Base-by-base conservation (phyloP, 225 moss, liverwort and hornwort genomes). In the Polytrichum formosum region DNA sequence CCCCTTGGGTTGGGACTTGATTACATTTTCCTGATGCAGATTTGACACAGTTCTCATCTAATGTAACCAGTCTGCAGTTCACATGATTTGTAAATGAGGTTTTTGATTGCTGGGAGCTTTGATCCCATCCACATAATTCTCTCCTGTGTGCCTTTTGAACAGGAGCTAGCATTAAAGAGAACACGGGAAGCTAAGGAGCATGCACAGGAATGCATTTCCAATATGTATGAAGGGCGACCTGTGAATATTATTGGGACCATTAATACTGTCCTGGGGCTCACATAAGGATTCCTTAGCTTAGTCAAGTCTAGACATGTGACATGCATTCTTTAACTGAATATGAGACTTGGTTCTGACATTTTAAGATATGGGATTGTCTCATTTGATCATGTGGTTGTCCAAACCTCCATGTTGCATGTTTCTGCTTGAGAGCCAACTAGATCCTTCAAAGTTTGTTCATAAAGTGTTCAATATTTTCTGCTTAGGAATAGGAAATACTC, bases 211-310 rank as follows among this genome's bases (percentile, higher is more conserved):
- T 64, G 22, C 54, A 70, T 98, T 35, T 92, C 98, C 56, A 65
- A 79, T 67, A 80, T 94, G 33, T 94, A 94, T 46, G 84, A 88
- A 70, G 90, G 91, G 65, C 92, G 98, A 26, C 91, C 83, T n/a
- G 98, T 98, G 67, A 92, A 94, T 54, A 74, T 98, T 58, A 92
- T 98, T 26, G 98, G 98, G 71, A 87, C 94, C 69, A 98, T 98
- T 69, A 98, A 98, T 78, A 98, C 88, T 28, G 59, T 94, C 25
- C 67, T 98, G 77, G 91, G 98, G 18, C 31, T 69, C 66, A 80
- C 78, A 53, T 89, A 82, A 46, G 46, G 46, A 13, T 16, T 46
- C 46, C 46, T 46, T 46, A 46, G 46, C 46, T 46, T 4, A 46
- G 13, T 46, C 46, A 46, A 46, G 13, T 46, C 13, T 16, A 31